phyloP scores from a whole-genome alignment of 2,329 filamentous ascomycete species.

The Neobulgaria alba region DNA sequence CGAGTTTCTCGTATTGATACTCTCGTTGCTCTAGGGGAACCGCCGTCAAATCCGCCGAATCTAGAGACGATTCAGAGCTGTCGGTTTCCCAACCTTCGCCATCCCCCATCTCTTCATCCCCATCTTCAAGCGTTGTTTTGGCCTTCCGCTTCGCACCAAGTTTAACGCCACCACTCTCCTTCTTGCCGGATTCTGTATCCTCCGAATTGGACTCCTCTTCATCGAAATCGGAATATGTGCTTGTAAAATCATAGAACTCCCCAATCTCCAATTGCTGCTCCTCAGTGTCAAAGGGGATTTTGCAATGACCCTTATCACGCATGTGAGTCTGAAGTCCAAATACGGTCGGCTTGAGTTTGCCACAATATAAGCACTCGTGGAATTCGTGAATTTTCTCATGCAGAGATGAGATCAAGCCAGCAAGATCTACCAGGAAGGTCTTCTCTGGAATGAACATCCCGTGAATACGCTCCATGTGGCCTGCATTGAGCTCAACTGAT shows the following conservation, averaged over 20 bases:
- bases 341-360: slow-evolving; percentile 69
- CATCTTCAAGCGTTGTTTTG: slow-evolving; percentile 43
- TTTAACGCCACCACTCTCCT: slow-evolving; percentile 54
- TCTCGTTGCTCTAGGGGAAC: slow-evolving; percentile 67
- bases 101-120: slow-evolving; percentile 46
- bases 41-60: slow-evolving; percentile 73
- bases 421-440: slow-evolving; percentile 70
- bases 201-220: slow-evolving; percentile 53
- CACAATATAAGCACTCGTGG: slow-evolving; percentile 81
- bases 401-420: slow-evolving; percentile 71
- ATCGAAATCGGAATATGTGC: slow-evolving; percentile 86
- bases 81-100: slow-evolving; percentile 94
- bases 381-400: slow-evolving; percentile 71
- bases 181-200: slow-evolving; percentile 40
- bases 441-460: slow-evolving; percentile 95
- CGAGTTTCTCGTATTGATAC: slow-evolving; percentile 63
- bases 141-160: slow-evolving; percentile 52
- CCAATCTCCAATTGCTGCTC: slow-evolving; percentile 90
- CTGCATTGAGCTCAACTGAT: slow-evolving; percentile 63
- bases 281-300: slow-evolving; percentile 84
- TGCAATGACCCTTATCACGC: slow-evolving; percentile 94
- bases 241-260: slow-evolving; percentile 93
- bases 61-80: slow-evolving; percentile 78
- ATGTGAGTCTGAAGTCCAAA: slow-evolving; percentile 90
- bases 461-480: slow-evolving; percentile 88